Evolutionary conservation across 768 basidiomycete species (phyloP).

Genomic region (Cystobasidium tubakii): DNA sequence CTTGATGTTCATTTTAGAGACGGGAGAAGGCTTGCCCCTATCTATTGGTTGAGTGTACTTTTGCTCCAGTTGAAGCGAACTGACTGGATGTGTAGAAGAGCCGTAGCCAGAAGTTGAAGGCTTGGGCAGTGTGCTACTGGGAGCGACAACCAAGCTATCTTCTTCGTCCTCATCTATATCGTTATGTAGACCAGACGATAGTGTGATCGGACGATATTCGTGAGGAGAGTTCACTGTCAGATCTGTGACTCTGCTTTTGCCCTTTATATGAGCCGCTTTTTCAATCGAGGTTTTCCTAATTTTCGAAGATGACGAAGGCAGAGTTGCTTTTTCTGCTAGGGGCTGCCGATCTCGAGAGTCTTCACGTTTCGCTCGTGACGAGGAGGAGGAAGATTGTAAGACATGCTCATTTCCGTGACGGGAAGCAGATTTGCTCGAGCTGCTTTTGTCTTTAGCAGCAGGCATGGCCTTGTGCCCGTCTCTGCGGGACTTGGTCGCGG

Average conservation of each 20-base stretch:
- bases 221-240: background rate
- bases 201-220: background rate
- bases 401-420: background rate
- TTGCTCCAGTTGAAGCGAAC: background rate
- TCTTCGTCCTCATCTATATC: background rate
- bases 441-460: background rate
- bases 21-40: background rate
- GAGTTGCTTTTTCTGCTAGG: background rate
- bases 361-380: background rate
- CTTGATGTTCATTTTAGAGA: background rate
- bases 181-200: background rate
- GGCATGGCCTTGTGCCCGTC: background rate
- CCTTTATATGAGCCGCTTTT: background rate
- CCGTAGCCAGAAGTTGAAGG: background rate
- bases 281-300: background rate
- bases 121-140: slow-evolving; percentile 10
- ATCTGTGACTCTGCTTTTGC: background rate
- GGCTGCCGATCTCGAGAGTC: background rate
- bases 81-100: background rate
- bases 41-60: background rate
- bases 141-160: slow-evolving; percentile 2
- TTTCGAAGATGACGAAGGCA: background rate
- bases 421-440: background rate
- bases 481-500: background rate
- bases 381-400: background rate